Evolutionary conservation across 305 asterid genomes (phyloP).

Genomic region (Stenogyne calaminthoides): DNA sequence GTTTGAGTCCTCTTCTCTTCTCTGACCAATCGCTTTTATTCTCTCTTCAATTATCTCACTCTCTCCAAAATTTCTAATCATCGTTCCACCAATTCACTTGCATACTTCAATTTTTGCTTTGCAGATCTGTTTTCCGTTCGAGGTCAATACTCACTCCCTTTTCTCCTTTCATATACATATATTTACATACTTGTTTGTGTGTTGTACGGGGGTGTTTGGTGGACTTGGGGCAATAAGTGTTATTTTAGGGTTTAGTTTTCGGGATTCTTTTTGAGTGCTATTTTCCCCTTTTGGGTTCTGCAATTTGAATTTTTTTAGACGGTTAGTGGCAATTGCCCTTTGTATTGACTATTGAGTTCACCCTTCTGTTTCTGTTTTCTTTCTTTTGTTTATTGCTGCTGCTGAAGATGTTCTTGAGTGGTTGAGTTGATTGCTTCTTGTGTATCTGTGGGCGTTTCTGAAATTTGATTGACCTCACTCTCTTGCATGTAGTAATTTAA

Average conservation of each 20-base stretch:
- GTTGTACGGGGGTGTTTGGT: slow-evolving; percentile 8
- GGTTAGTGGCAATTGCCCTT: slow-evolving; percentile 14
- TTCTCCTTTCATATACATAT: neutral
- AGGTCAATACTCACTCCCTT: slow-evolving; percentile 24
- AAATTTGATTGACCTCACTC: neutral
- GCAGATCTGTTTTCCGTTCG: slow-evolving; percentile 31
- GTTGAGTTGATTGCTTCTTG: neutral
- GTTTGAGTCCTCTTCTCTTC: too few species aligned
- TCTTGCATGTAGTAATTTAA: neutral
- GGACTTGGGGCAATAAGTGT: slow-evolving; percentile 2
- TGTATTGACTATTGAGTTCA: slow-evolving; percentile 4
- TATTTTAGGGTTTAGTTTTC: slow-evolving; percentile 30
- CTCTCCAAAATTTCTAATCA: slow-evolving; percentile 17
- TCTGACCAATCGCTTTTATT: neutral
- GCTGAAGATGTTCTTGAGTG: neutral
- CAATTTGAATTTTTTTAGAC: slow-evolving; percentile 3
- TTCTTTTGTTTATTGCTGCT: neutral
- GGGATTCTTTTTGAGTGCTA: neutral
- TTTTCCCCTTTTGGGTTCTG: neutral
- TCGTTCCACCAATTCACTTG: slow-evolving; percentile 16
- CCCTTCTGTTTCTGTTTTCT: neutral
- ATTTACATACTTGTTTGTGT: slow-evolving; percentile 2
- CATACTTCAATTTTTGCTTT: slow-evolving; percentile 14
- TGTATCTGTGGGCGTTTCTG: neutral
- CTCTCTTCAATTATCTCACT: neutral